phyloP scores from a whole-genome alignment of 2,329 filamentous ascomycete species.

The Hypoxylon sp. region DNA sequence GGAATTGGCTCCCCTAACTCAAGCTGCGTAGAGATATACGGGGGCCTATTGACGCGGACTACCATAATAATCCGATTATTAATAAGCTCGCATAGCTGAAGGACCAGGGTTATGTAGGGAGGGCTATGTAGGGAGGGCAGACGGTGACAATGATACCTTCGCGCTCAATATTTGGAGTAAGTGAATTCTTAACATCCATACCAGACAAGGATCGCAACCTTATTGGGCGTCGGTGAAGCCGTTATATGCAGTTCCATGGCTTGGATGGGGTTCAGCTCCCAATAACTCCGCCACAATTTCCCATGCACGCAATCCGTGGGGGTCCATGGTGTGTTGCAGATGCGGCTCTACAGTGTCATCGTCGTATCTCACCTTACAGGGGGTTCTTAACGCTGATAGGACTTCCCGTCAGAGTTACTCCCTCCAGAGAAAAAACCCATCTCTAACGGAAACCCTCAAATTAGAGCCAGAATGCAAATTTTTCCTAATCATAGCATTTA shows the following conservation, averaged over 20 bases:
- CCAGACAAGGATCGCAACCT: not conserved
- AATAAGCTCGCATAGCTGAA: not conserved
- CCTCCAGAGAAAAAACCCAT: not conserved
- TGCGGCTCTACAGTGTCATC: constrained; percentile 12
- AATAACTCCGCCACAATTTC: constrained; percentile 12
- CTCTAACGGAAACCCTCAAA: not conserved
- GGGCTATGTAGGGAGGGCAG: no score
- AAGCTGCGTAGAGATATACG: no score
- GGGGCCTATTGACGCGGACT: not conserved
- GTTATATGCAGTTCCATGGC: constrained; percentile 6
- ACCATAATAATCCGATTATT: not conserved
- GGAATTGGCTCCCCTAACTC: no score
- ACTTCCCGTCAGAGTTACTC: not conserved
- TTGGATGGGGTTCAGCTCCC: constrained; percentile 3
- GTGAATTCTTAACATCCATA: not conserved
- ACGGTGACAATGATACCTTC: not conserved
- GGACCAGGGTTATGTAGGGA: not conserved
- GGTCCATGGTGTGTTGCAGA: constrained; percentile 8
- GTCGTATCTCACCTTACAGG: not conserved
- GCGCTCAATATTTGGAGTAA: constrained; percentile 10
- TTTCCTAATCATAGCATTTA: not conserved
- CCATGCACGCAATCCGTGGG: constrained; percentile 4
- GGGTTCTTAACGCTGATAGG: constrained; percentile 1
- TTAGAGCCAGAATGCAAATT: not conserved
- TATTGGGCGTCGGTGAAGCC: constrained; percentile 12